Evolutionary conservation across 2,329 filamentous ascomycete species (phyloP).

Genomic region (Ilyonectria destructans): DNA sequence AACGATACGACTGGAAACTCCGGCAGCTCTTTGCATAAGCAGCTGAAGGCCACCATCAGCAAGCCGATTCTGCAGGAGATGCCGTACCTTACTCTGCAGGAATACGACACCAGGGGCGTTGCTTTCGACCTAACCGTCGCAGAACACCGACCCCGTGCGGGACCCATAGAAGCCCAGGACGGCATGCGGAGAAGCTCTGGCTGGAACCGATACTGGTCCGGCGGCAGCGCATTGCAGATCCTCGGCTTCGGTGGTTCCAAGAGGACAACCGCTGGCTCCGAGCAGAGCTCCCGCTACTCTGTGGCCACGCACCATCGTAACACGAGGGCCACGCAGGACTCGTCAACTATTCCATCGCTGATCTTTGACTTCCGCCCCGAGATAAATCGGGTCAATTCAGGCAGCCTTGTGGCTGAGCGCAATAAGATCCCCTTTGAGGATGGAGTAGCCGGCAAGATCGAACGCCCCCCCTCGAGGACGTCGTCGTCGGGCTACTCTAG

Average conservation of each 20-base stretch:
- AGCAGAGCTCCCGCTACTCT: constrained; percentile 71
- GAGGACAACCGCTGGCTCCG: constrained; percentile 67
- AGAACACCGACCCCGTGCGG: constrained; percentile 55
- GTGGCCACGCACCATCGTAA: constrained; percentile 46
- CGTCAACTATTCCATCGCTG: constrained; percentile 80
- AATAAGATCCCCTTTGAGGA: constrained; percentile 68
- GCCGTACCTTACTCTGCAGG: constrained; percentile 52
- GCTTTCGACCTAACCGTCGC: constrained; percentile 55
- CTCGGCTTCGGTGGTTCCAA: constrained; percentile 71
- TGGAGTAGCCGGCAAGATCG: constrained; percentile 74
- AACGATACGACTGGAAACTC: constrained; percentile 68
- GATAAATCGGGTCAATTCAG: constrained; percentile 77
- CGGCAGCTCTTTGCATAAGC: constrained; percentile 71
- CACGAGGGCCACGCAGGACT: constrained; percentile 73
- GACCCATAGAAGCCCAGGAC: constrained; percentile 57
- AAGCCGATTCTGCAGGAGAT: constrained; percentile 70
- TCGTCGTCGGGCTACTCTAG: constrained; percentile 74
- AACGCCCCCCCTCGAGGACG: constrained; percentile 69
- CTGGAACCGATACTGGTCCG: constrained; percentile 75
- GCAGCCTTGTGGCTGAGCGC: constrained; percentile 78
- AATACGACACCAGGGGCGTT: constrained; percentile 60
- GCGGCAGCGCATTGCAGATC: constrained; percentile 78
- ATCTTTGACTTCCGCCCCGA: constrained; percentile 75
- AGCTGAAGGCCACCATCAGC: constrained; percentile 76
- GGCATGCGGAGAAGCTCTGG: constrained; percentile 65